Base-by-base conservation (phyloP, 495 filamentous ascomycete species). In the Lophium mytilinum region DNA sequence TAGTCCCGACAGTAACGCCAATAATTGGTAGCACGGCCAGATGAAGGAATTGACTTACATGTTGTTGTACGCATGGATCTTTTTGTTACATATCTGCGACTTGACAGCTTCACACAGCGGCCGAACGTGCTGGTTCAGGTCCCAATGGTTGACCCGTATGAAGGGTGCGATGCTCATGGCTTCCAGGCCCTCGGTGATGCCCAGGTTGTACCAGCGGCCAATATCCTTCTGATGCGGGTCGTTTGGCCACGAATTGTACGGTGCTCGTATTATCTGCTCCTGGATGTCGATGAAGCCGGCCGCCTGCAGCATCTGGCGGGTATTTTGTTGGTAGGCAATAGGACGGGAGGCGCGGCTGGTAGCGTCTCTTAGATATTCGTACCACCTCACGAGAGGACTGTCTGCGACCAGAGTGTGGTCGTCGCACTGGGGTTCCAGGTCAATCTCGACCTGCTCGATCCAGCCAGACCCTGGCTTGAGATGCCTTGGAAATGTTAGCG, bases 361-460 rank as follows among this genome's bases (percentile, higher is more conserved):
- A n/a, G 88, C 86, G 52, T 84, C 77, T 46, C 82, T 73, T 21
- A 96, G 63, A 57, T 80, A 80, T 37, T 79, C 70, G 57, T 86
- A 86, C 91, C 90, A 96, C 58, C 79, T 71, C 58, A 62, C 70
- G 52, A 82, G 73, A 35, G 68, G 71, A 52, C 71, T 80, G 46
- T 76, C 72, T 53, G 65, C 56, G 40, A 80, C 70, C 65, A 83
- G 55, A 68, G 66, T 80, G n/a, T 80, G 78, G 62, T 90, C 85
- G 54, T 92, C 87, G 57, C 83, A 87, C 24, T 83, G 85, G n/a
- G 88, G 89, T 21, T 79, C 73, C 48, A 87, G 82, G 68, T 97
- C 90, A 35, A 97, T 87, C 67, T 97, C 92, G n/a, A 95, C 82
- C 53, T 96, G 90, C 70, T 97, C 92, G 46, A 96, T 75, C 71